Evolutionary conservation across 768 basidiomycete species (phyloP).

Genomic region (Amanita rimosa): DNA sequence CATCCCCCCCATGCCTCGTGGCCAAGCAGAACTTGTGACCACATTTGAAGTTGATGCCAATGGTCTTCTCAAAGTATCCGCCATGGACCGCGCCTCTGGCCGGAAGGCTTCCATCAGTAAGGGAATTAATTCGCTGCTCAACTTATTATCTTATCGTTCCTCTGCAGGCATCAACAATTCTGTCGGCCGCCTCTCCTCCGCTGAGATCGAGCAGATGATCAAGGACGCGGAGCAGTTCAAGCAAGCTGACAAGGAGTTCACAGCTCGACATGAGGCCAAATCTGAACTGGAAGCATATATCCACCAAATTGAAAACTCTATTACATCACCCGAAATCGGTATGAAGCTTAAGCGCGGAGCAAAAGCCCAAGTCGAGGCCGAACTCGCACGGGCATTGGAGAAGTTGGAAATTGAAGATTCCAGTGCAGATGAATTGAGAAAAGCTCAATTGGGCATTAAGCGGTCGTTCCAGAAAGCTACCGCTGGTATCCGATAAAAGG

Average conservation of each 20-base stretch:
- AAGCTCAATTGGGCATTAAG: conserved; percentile 91
- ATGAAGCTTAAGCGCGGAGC: conserved; percentile 99
- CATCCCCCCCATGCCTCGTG: conserved; percentile 98
- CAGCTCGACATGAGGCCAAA: conserved; percentile 95
- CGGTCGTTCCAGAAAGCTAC: conserved; percentile 97
- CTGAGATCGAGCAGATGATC: conserved; percentile 99
- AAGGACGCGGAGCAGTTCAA: conserved; percentile 98
- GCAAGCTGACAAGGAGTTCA: conserved; percentile 95
- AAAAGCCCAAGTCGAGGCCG: conserved; percentile 88
- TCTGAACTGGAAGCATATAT: conserved; percentile 97
- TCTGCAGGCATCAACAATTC: conserved; percentile 91
- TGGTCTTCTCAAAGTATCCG: conserved; percentile 97
- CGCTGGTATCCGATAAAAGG: conserved; percentile 66
- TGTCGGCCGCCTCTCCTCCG: conserved; percentile 93
- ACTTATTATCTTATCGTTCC: conserved; percentile 8
- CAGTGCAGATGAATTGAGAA: conserved; percentile 87
- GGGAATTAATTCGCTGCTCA: conserved; percentile 16
- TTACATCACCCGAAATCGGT: conserved; percentile 92
- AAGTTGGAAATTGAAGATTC: conserved; percentile 97
- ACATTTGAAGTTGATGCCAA: conserved; percentile 99
- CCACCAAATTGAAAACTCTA: conserved; percentile 92
- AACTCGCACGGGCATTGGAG: conserved; percentile 96
- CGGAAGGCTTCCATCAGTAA: conserved; percentile 96
- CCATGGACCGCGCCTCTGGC: conserved; percentile 95
- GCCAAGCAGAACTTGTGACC: conserved; percentile 98